phyloP scores from a whole-genome alignment of 441 rosid species.

The Gossypium trilobum region DNA sequence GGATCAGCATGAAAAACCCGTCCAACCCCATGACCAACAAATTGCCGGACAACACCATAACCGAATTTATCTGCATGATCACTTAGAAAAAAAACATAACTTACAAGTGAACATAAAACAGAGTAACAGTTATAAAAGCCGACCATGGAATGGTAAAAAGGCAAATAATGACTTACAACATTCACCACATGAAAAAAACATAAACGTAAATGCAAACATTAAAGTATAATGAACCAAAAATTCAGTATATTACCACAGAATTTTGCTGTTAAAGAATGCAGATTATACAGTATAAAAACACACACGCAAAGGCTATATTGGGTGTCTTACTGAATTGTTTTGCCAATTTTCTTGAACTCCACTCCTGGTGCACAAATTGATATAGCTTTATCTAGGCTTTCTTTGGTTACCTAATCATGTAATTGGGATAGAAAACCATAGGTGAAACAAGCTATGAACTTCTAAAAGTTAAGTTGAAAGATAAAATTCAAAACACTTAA shows the following conservation, averaged over 20 bases:
- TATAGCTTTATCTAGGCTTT: constrained; percentile 69
- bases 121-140: neutral
- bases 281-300: neutral
- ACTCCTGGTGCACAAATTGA: constrained; percentile 76
- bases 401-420: constrained; percentile 74
- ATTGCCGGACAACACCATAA: constrained; percentile 69
- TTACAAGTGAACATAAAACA: neutral
- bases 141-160: neutral
- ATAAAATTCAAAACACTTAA: neutral
- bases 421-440: neutral
- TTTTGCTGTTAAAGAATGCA: neutral
- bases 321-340: constrained; percentile 67
- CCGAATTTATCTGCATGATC: constrained; percentile 69
- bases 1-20: constrained; percentile 85
- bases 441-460: neutral
- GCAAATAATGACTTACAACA: neutral
- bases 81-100: constrained; percentile 27
- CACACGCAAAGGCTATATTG: neutral
- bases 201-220: neutral
- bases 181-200: neutral
- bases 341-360: constrained; percentile 73
- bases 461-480: neutral
- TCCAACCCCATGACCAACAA: constrained; percentile 92
- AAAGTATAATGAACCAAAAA: neutral
- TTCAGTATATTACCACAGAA: neutral